phyloP scores from a whole-genome alignment of 1,139 yeast genomes.

The Scheffersomyces segobiensis region DNA sequence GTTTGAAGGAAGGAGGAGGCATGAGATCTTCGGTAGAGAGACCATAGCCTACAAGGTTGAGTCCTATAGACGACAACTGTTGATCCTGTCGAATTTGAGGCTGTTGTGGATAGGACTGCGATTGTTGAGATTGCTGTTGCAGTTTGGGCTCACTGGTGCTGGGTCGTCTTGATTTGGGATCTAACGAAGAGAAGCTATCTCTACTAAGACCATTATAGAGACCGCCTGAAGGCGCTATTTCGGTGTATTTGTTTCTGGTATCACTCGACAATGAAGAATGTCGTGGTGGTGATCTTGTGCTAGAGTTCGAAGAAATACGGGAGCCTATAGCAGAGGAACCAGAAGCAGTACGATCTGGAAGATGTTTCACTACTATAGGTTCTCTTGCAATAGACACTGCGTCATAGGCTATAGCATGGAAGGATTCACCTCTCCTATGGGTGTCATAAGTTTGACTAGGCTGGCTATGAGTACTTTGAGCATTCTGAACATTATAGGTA shows the following conservation, averaged over 20 bases:
- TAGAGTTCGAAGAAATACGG: background rate
- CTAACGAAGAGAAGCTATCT: slow-evolving; percentile 27
- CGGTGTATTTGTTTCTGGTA: background rate
- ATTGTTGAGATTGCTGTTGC: background rate
- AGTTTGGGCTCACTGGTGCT: background rate
- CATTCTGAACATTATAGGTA: background rate
- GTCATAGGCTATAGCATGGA: slow-evolving; percentile 40
- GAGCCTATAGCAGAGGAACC: background rate
- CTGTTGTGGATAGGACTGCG: background rate
- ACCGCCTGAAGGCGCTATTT: slow-evolving; percentile 1
- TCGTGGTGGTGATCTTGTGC: background rate
- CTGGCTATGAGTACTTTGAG: background rate
- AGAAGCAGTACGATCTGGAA: slow-evolving; percentile 18
- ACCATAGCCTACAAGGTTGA: slow-evolving; percentile 26
- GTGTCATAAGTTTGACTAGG: slow-evolving; percentile 3
- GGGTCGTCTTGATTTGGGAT: slow-evolving; percentile 24
- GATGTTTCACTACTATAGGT: slow-evolving; percentile 31
- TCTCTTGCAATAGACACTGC: slow-evolving; percentile 23
- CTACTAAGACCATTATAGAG: slow-evolving; percentile 5
- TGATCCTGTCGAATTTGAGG: background rate
- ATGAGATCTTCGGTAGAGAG: slow-evolving; percentile 26
- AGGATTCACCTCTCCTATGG: slow-evolving; percentile 11
- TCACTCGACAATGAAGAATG: background rate
- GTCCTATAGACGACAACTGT: slow-evolving; percentile 19
- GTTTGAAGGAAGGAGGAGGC: slow-evolving; percentile 21